phyloP scores from a whole-genome alignment of 2,329 filamentous ascomycete species.

The Colletotrichum sp. region DNA sequence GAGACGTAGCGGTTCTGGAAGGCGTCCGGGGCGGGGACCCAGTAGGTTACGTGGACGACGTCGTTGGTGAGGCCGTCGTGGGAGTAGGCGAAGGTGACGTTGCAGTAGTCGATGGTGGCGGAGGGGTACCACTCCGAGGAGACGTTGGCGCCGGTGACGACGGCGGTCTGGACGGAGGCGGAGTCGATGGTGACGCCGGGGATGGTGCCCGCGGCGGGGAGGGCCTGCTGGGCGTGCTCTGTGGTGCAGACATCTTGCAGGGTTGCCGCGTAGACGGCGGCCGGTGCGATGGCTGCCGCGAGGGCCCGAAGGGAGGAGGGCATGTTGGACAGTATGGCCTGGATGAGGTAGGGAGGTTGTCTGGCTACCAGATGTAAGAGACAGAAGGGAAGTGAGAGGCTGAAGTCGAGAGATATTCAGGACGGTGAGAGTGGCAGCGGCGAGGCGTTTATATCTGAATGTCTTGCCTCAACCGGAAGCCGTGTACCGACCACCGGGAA shows the following conservation, averaged over 20 bases:
- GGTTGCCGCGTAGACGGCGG: slow-evolving; percentile 19
- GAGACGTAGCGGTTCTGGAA: slow-evolving; percentile 53
- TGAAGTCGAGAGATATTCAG: background rate
- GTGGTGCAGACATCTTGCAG: slow-evolving; percentile 26
- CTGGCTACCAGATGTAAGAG: background rate
- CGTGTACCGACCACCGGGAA: background rate
- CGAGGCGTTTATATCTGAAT: background rate
- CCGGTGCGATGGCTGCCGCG: background rate
- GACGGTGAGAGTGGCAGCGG: background rate
- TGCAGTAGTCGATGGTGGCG: slow-evolving; percentile 45
- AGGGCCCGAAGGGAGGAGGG: background rate
- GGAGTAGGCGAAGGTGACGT: slow-evolving; percentile 50
- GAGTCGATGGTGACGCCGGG: slow-evolving; percentile 31
- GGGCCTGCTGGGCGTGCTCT: slow-evolving; percentile 24
- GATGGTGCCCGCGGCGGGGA: slow-evolving; percentile 27
- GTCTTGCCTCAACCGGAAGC: background rate
- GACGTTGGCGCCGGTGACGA: slow-evolving; percentile 36
- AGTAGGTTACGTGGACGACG: slow-evolving; percentile 41
- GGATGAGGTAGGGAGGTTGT: background rate
- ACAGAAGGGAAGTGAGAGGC: background rate
- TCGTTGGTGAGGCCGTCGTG: slow-evolving; percentile 41
- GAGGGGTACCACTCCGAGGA: slow-evolving; percentile 32
- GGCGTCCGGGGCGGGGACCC: slow-evolving; percentile 44
- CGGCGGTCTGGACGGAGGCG: slow-evolving; percentile 30
- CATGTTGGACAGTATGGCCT: background rate